A percentile compares a stretch with the other conserved stretches of the same genome.
These are phyloP conservation scores for Phytophthora vignae DNA, from an alignment of 352 stramenopile genomes.

Conservation along the genomic window DNA sequence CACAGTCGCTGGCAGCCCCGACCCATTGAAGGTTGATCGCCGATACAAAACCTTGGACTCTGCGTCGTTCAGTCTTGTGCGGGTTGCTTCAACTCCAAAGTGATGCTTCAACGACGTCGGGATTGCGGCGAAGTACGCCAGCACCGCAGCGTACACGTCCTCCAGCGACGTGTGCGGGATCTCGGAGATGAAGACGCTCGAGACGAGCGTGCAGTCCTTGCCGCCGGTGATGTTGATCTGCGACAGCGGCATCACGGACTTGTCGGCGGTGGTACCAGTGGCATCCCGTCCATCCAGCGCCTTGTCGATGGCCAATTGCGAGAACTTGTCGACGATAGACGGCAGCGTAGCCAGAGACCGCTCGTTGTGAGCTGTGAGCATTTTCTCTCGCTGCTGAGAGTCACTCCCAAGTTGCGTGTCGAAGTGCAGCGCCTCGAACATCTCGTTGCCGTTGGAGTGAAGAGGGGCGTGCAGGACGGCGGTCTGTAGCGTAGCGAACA, in stretches of 20 bases:
- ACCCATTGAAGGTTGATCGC: slow-evolving; percentile 30
- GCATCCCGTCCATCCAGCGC: slow-evolving; percentile 10
- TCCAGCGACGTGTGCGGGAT: slow-evolving; percentile 43
- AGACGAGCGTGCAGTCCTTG: slow-evolving; percentile 39
- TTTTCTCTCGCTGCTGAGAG: slow-evolving; percentile 19
- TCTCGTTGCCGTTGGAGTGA: slow-evolving; percentile 31
- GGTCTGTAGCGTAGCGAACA: slow-evolving; percentile 44
- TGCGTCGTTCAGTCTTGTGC: slow-evolving; percentile 25
- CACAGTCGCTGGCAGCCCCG: slow-evolving; percentile 19
- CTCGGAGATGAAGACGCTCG: slow-evolving; percentile 46
- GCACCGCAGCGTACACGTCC: slow-evolving; percentile 29
- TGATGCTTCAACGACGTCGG: slow-evolving; percentile 37
- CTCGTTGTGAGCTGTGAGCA: slow-evolving; percentile 35
- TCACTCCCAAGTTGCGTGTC: slow-evolving; percentile 31
- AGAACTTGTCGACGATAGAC: slow-evolving; percentile 35
- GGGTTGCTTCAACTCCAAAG: slow-evolving; percentile 28
- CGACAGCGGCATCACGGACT: slow-evolving; percentile 33
- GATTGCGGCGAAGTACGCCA: slow-evolving; percentile 39
- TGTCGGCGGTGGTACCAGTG: background rate
- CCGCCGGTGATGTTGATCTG: slow-evolving; percentile 42
- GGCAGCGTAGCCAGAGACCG: slow-evolving; percentile 33
- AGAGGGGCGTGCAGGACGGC: slow-evolving; percentile 39
- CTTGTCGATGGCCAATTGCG: slow-evolving; percentile 32
- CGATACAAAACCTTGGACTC: slow-evolving; percentile 31
- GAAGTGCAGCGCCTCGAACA: slow-evolving; percentile 46